These are phyloP conservation scores for Marasmius oreades DNA, from an alignment of 1,284 basidiomycete genomes.

Conservation along the genomic window DNA sequence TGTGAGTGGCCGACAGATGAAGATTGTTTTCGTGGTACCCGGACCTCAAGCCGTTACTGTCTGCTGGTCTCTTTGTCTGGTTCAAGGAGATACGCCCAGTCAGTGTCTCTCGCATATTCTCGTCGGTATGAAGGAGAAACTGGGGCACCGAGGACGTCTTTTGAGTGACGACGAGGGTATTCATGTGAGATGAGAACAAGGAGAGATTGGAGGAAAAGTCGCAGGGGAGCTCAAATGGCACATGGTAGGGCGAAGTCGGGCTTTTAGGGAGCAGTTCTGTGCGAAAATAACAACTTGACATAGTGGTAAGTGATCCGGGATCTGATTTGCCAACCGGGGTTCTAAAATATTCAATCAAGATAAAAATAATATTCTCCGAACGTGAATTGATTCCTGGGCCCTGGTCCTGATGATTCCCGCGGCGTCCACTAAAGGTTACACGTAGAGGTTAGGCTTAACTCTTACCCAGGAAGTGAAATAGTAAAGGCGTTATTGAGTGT, in stretches of 20 bases:
- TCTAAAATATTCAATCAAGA: neutral
- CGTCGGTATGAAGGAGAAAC: slow-evolving; percentile 1
- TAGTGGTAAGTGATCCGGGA: neutral
- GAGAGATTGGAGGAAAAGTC: slow-evolving; percentile 15
- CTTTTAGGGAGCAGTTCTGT: neutral
- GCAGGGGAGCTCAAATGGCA: neutral
- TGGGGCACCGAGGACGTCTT: slow-evolving; percentile 9
- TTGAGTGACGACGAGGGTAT: slow-evolving; percentile 12
- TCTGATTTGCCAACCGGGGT: neutral
- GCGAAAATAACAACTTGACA: slow-evolving; percentile 4
- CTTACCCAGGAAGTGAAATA: too few species aligned
- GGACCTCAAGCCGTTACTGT: neutral
- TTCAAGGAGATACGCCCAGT: slow-evolving; percentile 9
- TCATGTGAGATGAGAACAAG: slow-evolving; percentile 11
- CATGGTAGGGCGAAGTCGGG: neutral
- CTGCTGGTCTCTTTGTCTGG: slow-evolving; percentile 3
- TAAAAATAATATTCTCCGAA: too few species aligned
- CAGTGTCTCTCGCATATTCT: slow-evolving; percentile 10
- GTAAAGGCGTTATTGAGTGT: too few species aligned
- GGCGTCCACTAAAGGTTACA: too few species aligned
- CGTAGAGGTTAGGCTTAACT: too few species aligned
- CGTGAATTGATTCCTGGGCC: too few species aligned
- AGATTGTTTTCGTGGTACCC: slow-evolving; percentile 1
- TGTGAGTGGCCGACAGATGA: slow-evolving; percentile 7
- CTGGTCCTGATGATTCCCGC: too few species aligned